Evolutionary conservation across 169 alveolate species (phyloP), one percentile per base, ranked within the genome.

Genomic region (Babesia gibsoni): DNA sequence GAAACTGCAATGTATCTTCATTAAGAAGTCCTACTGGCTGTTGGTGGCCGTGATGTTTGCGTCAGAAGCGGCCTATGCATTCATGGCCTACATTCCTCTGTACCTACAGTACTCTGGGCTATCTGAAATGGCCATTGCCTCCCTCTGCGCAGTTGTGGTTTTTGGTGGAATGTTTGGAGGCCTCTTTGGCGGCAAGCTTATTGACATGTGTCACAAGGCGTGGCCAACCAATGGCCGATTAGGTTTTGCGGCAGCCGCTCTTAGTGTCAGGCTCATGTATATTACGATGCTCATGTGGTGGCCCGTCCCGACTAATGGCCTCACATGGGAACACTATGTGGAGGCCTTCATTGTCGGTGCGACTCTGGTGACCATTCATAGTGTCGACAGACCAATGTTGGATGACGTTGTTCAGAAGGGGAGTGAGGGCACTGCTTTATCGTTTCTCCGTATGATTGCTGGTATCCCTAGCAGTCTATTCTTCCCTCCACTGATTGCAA

Each of bases 151-250:
- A 10, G 63, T 84, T 18, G 79, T 91, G 73, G 84, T 93, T 14
- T 58, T 91, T 36, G 97, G 97, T 23, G 90, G 95, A 4, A 89
- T 92, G 50, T 39, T 89, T 32, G 96, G 97, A 22, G 97, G 97
- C 10, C 91, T 89, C n/a, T 29, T 92, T 27, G 97, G 97, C 23
- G 97, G 97, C 3, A 67, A 70, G 18, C 59, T 90, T 39, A 93
- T 94, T 20, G 97, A 92, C 46, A 66, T 49, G 50, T 84, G 94
- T 77, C 91, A 88, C 63, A 67, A 82, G 53, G 81, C 82, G 73
- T 75, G 89, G 30, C 84, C 84, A 14, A 80, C 84, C 22, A 93
- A 92, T 65, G 97, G 97, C 39, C 72, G 96, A 45, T 93, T 95
- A 4, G 70, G 85, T 39, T 84, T 91, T 18, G 97, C 95, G 43